Percentiles rank a stretch among this genome's conserved stretches.
phyloP scores from a whole-genome alignment of 345 rosid species.

The Durio zibethinus region DNA sequence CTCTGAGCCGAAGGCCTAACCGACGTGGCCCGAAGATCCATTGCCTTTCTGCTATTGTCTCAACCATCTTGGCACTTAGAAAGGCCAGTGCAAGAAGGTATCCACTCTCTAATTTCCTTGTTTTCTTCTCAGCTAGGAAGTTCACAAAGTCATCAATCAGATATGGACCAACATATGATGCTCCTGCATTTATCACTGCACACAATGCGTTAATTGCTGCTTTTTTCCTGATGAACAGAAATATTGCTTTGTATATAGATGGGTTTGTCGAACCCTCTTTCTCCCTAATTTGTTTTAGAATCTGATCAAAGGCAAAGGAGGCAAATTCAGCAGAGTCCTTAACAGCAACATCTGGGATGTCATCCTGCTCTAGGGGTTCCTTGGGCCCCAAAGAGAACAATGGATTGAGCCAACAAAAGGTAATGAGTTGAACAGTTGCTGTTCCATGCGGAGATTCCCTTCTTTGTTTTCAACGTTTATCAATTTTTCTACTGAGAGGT shows the following conservation, averaged over 20 bases:
- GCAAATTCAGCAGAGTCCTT: conserved; percentile 66
- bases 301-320: conserved; percentile 48
- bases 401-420: conserved; percentile 92
- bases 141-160: conserved; percentile 68
- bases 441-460: conserved; percentile 65
- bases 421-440: conserved; percentile 66
- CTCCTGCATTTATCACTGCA: conserved; percentile 60
- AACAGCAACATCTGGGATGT: conserved; percentile 61
- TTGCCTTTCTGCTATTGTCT: conserved; percentile 79
- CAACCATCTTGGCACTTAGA: conserved; percentile 68
- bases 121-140: conserved; percentile 46
- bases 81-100: conserved; percentile 74
- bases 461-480: conserved; percentile 20
- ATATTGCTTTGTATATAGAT: conserved; percentile 65
- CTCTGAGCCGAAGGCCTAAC: conserved; percentile 73
- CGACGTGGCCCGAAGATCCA: conserved; percentile 94
- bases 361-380: conserved; percentile 66
- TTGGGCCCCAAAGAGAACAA: conserved; percentile 66
- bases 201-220: conserved; percentile 69
- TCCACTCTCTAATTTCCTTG: conserved; percentile 42
- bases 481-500: conserved; percentile 38
- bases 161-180: conserved; percentile 85
- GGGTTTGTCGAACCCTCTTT: conserved; percentile 46
- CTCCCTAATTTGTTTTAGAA: conserved; percentile 49
- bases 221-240: conserved; percentile 54